Percentiles rank a stretch among this genome's conserved stretches.
phyloP scores from a whole-genome alignment of 1,284 basidiomycete genomes.

The Ceratobasidium sp. region DNA sequence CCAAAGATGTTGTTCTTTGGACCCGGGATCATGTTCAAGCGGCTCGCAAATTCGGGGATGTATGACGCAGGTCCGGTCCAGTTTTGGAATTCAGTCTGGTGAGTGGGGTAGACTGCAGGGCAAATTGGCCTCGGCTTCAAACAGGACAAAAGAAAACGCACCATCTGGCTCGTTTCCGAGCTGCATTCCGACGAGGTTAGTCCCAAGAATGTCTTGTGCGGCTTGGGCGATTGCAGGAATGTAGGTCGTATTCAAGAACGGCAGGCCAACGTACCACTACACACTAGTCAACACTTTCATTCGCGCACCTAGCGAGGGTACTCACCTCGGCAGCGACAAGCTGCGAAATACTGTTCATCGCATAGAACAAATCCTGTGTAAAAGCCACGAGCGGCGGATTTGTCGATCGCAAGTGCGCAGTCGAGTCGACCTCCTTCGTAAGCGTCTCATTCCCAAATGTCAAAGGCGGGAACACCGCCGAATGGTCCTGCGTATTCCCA shows the following conservation, averaged over 20 bases:
- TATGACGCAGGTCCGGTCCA: conserved; percentile 7
- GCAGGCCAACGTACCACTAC: conserved; percentile 53
- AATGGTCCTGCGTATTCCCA: conserved; percentile 78
- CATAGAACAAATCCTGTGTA: conserved; percentile 31
- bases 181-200: conserved; percentile 60
- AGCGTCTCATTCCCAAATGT: conserved; percentile 61
- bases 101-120: conserved; percentile 23
- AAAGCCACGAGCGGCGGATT: conserved; percentile 22
- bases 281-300: conserved; percentile 28
- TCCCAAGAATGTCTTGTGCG: conserved; percentile 65
- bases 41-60: conserved; percentile 14
- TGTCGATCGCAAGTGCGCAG: conserved; percentile 55
- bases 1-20: conserved; percentile 44
- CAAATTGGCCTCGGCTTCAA: too few relatives aligned
- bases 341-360: conserved; percentile 28
- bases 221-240: conserved; percentile 59
- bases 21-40: conserved; percentile 5
- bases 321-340: conserved; percentile 19
- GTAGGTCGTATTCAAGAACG: conserved; percentile 61
- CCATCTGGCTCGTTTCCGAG: conserved; percentile 61
- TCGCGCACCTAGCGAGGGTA: conserved; percentile 48
- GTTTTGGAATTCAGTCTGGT: conserved; percentile 2
- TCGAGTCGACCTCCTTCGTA: conserved; percentile 60
- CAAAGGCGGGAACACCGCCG: conserved; percentile 60
- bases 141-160: too few relatives aligned